Evolutionary conservation across 1,139 yeast species (phyloP).

Genomic region (Candida tropicalis): DNA sequence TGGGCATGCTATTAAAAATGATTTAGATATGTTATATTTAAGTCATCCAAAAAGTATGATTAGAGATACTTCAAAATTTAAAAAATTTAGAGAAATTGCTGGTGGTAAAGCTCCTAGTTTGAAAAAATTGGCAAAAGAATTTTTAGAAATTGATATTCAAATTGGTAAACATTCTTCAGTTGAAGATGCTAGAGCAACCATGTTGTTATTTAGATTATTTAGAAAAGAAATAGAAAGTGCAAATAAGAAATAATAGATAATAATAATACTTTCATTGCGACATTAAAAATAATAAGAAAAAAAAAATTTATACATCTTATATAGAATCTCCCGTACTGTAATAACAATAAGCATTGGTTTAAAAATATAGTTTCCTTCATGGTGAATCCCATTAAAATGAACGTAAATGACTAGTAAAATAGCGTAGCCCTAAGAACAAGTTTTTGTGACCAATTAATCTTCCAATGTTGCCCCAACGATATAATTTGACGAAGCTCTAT

Average conservation of each 20-base stretch:
- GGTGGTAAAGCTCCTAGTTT: slow-evolving; percentile 74
- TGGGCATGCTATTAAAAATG: slow-evolving; percentile 87
- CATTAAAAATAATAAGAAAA: background rate
- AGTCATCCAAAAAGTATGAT: slow-evolving; percentile 66
- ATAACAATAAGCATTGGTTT: too few relatives aligned
- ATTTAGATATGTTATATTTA: slow-evolving; percentile 65
- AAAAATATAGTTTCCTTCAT: too few relatives aligned
- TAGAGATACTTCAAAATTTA: slow-evolving; percentile 74
- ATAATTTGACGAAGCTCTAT: slow-evolving; percentile 41
- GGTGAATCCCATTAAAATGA: too few relatives aligned
- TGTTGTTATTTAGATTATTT: slow-evolving; percentile 69
- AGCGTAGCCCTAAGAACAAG: too few relatives aligned
- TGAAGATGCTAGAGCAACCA: slow-evolving; percentile 88
- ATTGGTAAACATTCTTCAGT: slow-evolving; percentile 80
- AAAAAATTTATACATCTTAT: background rate
- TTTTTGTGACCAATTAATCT: too few relatives aligned
- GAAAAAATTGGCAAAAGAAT: slow-evolving; percentile 61
- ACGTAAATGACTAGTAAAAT: too few relatives aligned
- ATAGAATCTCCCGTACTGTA: too few relatives aligned
- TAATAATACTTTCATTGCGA: background rate
- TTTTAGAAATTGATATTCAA: slow-evolving; percentile 68
- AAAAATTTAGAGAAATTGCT: slow-evolving; percentile 58
- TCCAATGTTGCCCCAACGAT: slow-evolving; percentile 43
- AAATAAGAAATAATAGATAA: background rate
- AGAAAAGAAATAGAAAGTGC: slow-evolving; percentile 60